phyloP scores from a whole-genome alignment of 768 basidiomycete species.

The Agrocybe praecox region DNA sequence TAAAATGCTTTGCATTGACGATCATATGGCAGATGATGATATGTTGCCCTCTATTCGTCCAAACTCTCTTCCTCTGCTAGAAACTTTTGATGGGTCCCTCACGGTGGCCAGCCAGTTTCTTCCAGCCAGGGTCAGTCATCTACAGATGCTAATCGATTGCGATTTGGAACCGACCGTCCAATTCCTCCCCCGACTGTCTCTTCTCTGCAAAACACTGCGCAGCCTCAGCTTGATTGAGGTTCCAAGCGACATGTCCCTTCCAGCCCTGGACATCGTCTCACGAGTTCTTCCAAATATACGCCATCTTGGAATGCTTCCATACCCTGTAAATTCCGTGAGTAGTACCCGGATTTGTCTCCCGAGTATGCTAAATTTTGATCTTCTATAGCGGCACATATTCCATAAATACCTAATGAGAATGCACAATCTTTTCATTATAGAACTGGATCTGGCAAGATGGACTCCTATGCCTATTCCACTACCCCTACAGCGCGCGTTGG shows the following conservation, averaged over 20 bases:
- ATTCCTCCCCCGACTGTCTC: conserved; percentile 30
- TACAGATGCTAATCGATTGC: conserved; percentile 46
- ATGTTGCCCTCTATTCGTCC: conserved; percentile 7
- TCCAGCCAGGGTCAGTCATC: conserved; percentile 40
- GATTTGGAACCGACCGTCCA: conserved; percentile 29
- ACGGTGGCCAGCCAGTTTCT: conserved; percentile 41
- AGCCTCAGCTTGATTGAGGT: conserved; percentile 32
- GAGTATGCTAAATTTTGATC: background rate
- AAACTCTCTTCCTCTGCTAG: conserved; percentile 38
- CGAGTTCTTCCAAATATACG: conserved; percentile 22
- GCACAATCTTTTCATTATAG: conserved; percentile 29
- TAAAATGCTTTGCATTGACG: conserved; percentile 24
- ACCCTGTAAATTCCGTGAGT: conserved; percentile 29
- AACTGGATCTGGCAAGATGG: conserved; percentile 36
- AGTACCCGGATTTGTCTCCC: background rate
- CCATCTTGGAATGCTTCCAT: conserved; percentile 31
- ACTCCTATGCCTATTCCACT: background rate
- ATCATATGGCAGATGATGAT: conserved; percentile 27
- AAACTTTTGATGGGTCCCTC: conserved; percentile 47
- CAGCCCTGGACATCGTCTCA: conserved; percentile 22
- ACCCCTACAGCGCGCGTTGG: conserved; percentile 3
- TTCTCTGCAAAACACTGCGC: conserved; percentile 24
- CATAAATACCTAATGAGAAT: conserved; percentile 26
- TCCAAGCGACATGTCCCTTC: conserved; percentile 23
- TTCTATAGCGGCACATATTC: conserved; percentile 28